Conservation (phyloP, 1,284 basidiomycete genomes). For the Golubevia sp. region DNA sequence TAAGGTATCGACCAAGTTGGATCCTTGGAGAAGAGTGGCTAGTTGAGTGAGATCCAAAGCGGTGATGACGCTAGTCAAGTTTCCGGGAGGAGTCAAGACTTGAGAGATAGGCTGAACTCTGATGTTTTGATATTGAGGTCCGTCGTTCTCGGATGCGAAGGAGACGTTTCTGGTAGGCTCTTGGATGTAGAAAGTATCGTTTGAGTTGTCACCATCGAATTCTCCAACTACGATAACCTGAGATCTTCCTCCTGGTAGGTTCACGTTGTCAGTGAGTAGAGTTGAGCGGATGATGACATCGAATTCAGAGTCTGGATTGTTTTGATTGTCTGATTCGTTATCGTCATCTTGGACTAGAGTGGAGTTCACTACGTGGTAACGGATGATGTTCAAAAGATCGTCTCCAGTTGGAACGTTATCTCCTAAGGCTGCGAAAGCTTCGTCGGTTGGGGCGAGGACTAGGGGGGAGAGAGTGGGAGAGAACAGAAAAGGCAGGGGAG, state of each 20-base stretch:
- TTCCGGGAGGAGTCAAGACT: constrained; percentile 27
- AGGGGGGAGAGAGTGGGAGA: too few species aligned
- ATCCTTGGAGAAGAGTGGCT: constrained; percentile 10
- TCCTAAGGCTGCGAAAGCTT: constrained; percentile 26
- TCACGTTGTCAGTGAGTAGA: constrained; percentile 17
- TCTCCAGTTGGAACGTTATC: constrained; percentile 11
- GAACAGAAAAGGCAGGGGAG: too few species aligned
- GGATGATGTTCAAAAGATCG: constrained; percentile 22
- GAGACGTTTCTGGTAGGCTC: constrained; percentile 30
- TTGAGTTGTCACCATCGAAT: constrained; percentile 9
- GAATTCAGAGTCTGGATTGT: constrained; percentile 8
- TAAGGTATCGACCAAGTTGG: constrained; percentile 19
- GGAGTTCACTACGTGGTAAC: constrained; percentile 39
- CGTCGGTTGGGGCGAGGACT: constrained; percentile 32
- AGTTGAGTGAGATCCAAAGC: constrained; percentile 18
- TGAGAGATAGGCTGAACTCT: constrained; percentile 29
- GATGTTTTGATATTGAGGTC: constrained; percentile 29
- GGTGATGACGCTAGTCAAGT: constrained; percentile 11
- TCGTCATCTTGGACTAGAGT: constrained; percentile 1
- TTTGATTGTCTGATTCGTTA: neutral
- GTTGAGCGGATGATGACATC: constrained; percentile 24
- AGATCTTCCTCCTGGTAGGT: constrained; percentile 22
- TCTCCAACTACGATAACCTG: constrained; percentile 36
- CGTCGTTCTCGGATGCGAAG: constrained; percentile 19
- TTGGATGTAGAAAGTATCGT: constrained; percentile 32